A percentile compares a stretch with the other conserved stretches of the same genome.
Conservation (phyloP, 2,329 filamentous ascomycete species). For the Ascochyta koolunga region DNA sequence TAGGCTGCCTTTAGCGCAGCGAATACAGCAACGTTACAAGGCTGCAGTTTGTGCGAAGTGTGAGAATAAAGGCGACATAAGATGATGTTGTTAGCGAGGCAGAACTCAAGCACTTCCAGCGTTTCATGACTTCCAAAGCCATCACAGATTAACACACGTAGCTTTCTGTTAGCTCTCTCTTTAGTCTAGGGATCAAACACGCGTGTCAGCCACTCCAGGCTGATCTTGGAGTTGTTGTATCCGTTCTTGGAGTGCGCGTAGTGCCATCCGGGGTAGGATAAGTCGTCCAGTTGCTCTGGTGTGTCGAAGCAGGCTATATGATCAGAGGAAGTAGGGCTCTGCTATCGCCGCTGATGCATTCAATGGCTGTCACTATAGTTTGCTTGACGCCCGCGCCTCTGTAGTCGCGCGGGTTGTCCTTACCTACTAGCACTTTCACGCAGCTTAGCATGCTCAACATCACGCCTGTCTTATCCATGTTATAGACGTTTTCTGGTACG, state of each 20-base stretch:
- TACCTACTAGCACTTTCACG: conserved; percentile 26
- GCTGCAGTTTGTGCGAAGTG: background rate
- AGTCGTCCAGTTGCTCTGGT: conserved; percentile 9
- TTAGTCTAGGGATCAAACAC: conserved; percentile 46
- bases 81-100: background rate
- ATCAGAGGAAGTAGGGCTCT: conserved; percentile 19
- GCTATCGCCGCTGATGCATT: conserved; percentile 20
- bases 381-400: conserved; percentile 22
- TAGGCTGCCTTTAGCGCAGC: background rate
- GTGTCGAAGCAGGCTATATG: conserved; percentile 20
- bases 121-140: background rate
- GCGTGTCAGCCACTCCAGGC: conserved; percentile 42
- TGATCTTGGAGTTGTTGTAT: conserved; percentile 37
- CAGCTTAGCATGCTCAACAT: conserved; percentile 21
- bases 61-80: background rate
- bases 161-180: conserved; percentile 1
- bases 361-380: conserved; percentile 16
- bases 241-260: background rate
- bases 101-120: background rate
- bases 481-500: conserved; percentile 17
- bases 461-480: conserved; percentile 17
- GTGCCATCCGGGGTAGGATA: conserved; percentile 23
- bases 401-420: conserved; percentile 18
- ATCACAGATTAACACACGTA: background rate
- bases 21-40: background rate